These are phyloP conservation scores for Lindgomyces ingoldianus DNA, from an alignment of 495 filamentous ascomycete genomes.

Conservation along the genomic window DNA sequence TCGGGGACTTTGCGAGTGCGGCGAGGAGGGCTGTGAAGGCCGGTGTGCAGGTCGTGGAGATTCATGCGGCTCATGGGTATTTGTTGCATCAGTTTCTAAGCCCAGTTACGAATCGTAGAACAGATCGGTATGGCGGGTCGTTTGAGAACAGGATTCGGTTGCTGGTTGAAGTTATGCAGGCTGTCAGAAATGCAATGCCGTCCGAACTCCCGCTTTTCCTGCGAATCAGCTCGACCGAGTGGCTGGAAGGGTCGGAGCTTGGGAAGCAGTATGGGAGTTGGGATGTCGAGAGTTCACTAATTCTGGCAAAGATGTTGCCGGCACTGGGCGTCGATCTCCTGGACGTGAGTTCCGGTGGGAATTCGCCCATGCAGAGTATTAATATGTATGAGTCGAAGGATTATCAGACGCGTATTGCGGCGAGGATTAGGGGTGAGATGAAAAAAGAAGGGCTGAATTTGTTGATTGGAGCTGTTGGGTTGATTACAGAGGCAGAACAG, in stretches of 20 bases:
- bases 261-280: conserved; percentile 52
- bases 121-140: conserved; percentile 49
- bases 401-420: conserved; percentile 68
- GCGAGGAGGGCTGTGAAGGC: conserved; percentile 58
- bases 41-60: conserved; percentile 60
- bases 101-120: conserved; percentile 47
- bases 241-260: conserved; percentile 50
- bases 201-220: conserved; percentile 44
- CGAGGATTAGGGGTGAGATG: conserved; percentile 49
- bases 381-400: conserved; percentile 51
- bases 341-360: conserved; percentile 64
- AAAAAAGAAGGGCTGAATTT: conserved; percentile 57
- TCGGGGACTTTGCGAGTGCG: conserved; percentile 56
- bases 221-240: conserved; percentile 46
- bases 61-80: conserved; percentile 57
- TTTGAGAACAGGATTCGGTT: conserved; percentile 49
- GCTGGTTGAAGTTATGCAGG: conserved; percentile 42
- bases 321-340: conserved; percentile 62
- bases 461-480: conserved; percentile 61
- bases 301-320: conserved; percentile 55
- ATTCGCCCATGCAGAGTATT: conserved; percentile 61
- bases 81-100: conserved; percentile 42
- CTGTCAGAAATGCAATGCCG: conserved; percentile 33
- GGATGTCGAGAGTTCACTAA: conserved; percentile 58
- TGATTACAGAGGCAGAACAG: conserved; percentile 58